These are phyloP conservation scores for Diaporthe vexans DNA, from an alignment of 2,329 filamentous ascomycete genomes.

Conservation along the genomic window DNA sequence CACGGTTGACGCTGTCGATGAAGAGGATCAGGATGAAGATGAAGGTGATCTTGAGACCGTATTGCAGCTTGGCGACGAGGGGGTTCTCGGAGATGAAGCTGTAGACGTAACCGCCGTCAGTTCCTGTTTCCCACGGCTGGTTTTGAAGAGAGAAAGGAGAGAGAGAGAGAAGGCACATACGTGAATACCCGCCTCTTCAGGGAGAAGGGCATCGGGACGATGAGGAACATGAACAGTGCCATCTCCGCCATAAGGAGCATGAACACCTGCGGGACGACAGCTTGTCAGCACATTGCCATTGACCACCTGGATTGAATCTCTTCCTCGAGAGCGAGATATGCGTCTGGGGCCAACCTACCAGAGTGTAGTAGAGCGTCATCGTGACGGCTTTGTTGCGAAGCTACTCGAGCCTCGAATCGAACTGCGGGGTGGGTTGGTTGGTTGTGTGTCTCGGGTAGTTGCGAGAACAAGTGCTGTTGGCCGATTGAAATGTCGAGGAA, in stretches of 20 bases:
- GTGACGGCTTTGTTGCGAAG: slow-evolving; percentile 48
- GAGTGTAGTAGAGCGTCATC: slow-evolving; percentile 72
- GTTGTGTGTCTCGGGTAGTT: not conserved
- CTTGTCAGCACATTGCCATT: slow-evolving; percentile 45
- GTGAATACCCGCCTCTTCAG: slow-evolving; percentile 87
- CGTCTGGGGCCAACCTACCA: slow-evolving; percentile 54
- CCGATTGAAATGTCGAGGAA: slow-evolving; percentile 11
- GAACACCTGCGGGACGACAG: slow-evolving; percentile 74
- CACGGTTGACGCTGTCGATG: slow-evolving; percentile 94
- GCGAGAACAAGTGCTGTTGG: not conserved
- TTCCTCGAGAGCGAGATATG: not conserved
- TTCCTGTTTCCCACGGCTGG: not conserved
- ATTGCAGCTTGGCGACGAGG: slow-evolving; percentile 90
- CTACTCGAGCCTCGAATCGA: slow-evolving; percentile 16
- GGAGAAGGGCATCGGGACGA: slow-evolving; percentile 90
- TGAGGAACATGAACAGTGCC: slow-evolving; percentile 82
- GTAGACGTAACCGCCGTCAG: slow-evolving; percentile 8
- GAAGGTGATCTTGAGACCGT: slow-evolving; percentile 98
- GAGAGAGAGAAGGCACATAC: slow-evolving; percentile 55
- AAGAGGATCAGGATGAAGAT: slow-evolving; percentile 99
- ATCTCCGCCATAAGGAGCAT: slow-evolving; percentile 87
- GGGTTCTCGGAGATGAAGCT: slow-evolving; percentile 95
- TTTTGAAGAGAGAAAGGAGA: not conserved
- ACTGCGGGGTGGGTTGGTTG: not conserved
- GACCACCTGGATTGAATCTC: not conserved